Evolutionary conservation across 208 protist species (phyloP).

Genomic region (Strigomonas galati): DNA sequence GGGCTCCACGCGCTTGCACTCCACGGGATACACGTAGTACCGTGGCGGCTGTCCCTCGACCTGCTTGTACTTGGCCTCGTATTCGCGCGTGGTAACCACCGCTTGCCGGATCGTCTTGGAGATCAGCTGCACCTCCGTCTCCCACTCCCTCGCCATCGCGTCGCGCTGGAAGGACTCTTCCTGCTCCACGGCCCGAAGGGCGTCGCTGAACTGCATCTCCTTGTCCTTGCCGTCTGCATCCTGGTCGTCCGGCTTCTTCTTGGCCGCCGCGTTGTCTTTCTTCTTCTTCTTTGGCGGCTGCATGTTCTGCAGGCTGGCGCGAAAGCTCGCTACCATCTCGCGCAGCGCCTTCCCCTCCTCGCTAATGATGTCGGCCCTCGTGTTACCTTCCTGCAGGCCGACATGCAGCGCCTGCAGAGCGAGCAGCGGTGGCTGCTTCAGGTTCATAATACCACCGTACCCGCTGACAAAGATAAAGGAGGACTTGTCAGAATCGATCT

Average conservation of each 20-base stretch:
- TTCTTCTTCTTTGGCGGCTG: conserved; percentile 51
- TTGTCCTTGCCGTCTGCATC: conserved; percentile 53
- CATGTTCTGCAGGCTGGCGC: conserved; percentile 28
- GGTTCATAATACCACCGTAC: conserved; percentile 70
- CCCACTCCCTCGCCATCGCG: conserved; percentile 47
- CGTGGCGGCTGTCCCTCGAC: conserved; percentile 19
- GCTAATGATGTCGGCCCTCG: conserved; percentile 39
- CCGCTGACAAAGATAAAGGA: conserved; percentile 84
- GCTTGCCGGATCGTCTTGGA: conserved; percentile 55
- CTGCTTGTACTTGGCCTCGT: conserved; percentile 59
- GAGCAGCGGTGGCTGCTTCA: conserved; percentile 67
- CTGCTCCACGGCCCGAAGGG: conserved; percentile 51
- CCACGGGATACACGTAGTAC: conserved; percentile 60
- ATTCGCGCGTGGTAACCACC: conserved; percentile 53
- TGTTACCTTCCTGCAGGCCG: conserved; percentile 51
- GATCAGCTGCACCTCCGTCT: conserved; percentile 53
- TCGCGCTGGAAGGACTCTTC: conserved; percentile 42
- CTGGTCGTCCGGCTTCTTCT: conserved; percentile 49
- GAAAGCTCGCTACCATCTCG: conserved; percentile 27
- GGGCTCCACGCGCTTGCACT: conserved; percentile 60
- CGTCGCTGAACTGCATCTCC: conserved; percentile 41
- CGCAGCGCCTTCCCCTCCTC: conserved; percentile 38
- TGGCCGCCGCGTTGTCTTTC: conserved; percentile 32
- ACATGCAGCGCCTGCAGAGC: conserved; percentile 56
- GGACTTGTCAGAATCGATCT: conserved; percentile 53